Evolutionary conservation across 2,329 filamentous ascomycete species (phyloP).

Genomic region (Lachnellula cervina): DNA sequence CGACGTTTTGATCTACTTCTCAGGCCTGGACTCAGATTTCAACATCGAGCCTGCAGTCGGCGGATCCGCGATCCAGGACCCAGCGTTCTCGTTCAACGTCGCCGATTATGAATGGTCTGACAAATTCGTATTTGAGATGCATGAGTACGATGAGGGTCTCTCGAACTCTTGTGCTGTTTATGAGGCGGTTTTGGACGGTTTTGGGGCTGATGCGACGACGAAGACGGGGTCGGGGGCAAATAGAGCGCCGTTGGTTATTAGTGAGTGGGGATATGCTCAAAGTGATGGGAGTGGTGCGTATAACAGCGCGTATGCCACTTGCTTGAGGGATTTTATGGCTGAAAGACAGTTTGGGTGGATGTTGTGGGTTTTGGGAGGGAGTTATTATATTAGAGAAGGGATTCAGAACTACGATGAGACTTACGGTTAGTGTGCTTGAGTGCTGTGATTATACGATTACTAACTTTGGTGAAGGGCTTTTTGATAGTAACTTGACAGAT

Average conservation of each 20-base stretch:
- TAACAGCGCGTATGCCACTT: slow-evolving; percentile 44
- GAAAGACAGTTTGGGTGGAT: slow-evolving; percentile 46
- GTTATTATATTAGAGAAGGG: slow-evolving; percentile 51
- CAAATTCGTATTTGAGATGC: slow-evolving; percentile 44
- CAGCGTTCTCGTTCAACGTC: slow-evolving; percentile 31
- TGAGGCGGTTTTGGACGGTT: slow-evolving; percentile 32
- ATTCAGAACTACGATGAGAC: slow-evolving; percentile 50
- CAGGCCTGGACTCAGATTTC: slow-evolving; percentile 41
- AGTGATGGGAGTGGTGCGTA: slow-evolving; percentile 39
- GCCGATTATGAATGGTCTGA: slow-evolving; percentile 36
- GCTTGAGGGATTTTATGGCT: slow-evolving; percentile 39
- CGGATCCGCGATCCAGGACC: slow-evolving; percentile 12
- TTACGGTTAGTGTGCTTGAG: slow-evolving; percentile 42
- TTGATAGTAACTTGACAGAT: slow-evolving; percentile 12
- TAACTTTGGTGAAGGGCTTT: slow-evolving; percentile 3
- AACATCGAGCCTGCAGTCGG: slow-evolving; percentile 19
- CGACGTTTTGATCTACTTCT: slow-evolving; percentile 42
- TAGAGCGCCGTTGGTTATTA: slow-evolving; percentile 37
- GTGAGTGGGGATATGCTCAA: slow-evolving; percentile 45
- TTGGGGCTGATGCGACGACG: slow-evolving; percentile 39
- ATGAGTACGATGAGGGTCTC: slow-evolving; percentile 39
- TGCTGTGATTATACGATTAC: neutral
- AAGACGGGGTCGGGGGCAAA: slow-evolving; percentile 29
- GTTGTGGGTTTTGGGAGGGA: slow-evolving; percentile 53
- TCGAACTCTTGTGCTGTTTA: slow-evolving; percentile 25